Conservation (phyloP, 2,329 filamentous ascomycete genomes). For the Arthrobotrys musiformis region DNA sequence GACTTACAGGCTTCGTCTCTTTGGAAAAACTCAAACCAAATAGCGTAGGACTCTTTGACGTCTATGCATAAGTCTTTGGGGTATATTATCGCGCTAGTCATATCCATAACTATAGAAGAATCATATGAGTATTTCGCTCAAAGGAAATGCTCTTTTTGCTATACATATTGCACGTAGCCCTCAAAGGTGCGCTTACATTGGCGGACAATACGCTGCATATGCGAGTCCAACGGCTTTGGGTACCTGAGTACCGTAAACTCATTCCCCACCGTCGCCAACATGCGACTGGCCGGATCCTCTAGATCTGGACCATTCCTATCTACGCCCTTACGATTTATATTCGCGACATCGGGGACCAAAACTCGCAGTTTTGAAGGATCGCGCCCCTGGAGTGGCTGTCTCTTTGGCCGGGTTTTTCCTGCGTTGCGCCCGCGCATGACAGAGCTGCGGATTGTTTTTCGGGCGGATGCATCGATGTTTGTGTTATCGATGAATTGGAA, state of each 20-base stretch:
- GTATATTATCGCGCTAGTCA: constrained; percentile 26
- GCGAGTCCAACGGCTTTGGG: constrained; percentile 18
- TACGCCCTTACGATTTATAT: background rate
- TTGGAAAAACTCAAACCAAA: constrained; percentile 43
- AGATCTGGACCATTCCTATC: background rate
- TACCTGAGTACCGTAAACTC: constrained; percentile 13
- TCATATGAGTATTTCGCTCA: background rate
- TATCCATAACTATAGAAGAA: constrained; percentile 21
- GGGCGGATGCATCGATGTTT: constrained; percentile 42
- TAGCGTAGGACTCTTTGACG: constrained; percentile 2
- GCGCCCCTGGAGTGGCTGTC: background rate
- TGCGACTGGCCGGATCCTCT: background rate
- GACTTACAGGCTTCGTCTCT: constrained; percentile 45
- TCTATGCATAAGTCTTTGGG: constrained; percentile 33
- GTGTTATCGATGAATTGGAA: constrained; percentile 47
- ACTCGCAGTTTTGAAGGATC: constrained; percentile 13
- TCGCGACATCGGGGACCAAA: constrained; percentile 25
- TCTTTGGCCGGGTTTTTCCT: constrained; percentile 33
- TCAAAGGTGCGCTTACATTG: constrained; percentile 20
- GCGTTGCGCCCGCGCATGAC: constrained; percentile 47
- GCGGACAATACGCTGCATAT: constrained; percentile 18
- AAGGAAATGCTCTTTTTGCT: no score
- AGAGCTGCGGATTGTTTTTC: constrained; percentile 47
- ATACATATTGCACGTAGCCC: background rate
- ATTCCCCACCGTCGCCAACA: constrained; percentile 22